Percentiles rank a stretch among this genome's conserved stretches.
Conservation (phyloP, 805 yeast species). For the Kazachstania africana region DNA sequence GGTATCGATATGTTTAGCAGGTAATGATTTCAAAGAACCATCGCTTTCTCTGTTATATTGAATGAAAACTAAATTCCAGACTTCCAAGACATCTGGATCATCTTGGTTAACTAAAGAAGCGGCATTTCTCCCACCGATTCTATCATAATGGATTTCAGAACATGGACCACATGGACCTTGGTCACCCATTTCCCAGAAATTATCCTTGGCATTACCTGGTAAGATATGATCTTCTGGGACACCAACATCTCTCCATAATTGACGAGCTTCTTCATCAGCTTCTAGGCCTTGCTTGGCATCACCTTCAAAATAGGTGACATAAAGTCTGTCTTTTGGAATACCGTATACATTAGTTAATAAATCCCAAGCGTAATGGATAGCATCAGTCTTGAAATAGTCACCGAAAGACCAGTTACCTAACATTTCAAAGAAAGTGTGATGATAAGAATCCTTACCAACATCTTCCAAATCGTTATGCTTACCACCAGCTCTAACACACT, state of each 20-base stretch:
- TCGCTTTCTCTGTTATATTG: slow-evolving; percentile 93
- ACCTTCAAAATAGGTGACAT: slow-evolving; percentile 96
- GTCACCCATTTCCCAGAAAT: slow-evolving; percentile 99
- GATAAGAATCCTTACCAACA: slow-evolving; percentile 95
- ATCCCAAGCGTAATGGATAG: slow-evolving; percentile 83
- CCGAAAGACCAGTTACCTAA: slow-evolving; percentile 99
- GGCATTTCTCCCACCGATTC: slow-evolving; percentile 98
- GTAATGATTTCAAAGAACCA: slow-evolving; percentile 66
- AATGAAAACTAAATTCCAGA: slow-evolving; percentile 96
- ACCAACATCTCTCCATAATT: slow-evolving; percentile 78
- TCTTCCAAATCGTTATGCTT: slow-evolving; percentile 97
- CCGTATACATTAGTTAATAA: slow-evolving; percentile 78
- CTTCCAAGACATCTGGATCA: slow-evolving; percentile 95
- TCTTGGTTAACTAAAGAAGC: slow-evolving; percentile 83
- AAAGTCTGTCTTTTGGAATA: slow-evolving; percentile 64
- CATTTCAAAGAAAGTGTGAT: slow-evolving; percentile 98
- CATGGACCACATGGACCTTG: slow-evolving; percentile 99
- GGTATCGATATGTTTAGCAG: slow-evolving; percentile 93
- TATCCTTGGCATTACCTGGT: slow-evolving; percentile 83
- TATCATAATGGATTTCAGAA: slow-evolving; percentile 93
- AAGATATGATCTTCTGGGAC: slow-evolving; percentile 85
- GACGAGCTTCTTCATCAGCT: slow-evolving; percentile 89
- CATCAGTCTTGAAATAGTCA: slow-evolving; percentile 94
- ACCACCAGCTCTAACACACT: slow-evolving; percentile 99
- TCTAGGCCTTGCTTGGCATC: slow-evolving; percentile 70